phyloP scores from a whole-genome alignment of 306 rosid genomes.

The Alnus glutinosa region DNA sequence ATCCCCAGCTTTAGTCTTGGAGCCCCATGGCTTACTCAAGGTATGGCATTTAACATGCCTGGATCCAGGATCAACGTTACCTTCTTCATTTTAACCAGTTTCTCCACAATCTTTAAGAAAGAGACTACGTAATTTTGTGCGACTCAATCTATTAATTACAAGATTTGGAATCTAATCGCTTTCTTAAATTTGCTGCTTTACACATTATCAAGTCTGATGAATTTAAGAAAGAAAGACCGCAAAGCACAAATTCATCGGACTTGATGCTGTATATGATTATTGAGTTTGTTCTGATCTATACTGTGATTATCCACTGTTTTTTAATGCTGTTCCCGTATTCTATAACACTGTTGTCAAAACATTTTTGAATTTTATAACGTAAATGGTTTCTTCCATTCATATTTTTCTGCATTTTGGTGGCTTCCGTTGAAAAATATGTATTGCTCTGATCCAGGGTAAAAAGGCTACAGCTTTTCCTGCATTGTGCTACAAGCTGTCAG shows the following conservation, averaged over 20 bases:
- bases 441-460: slow-evolving; percentile 50
- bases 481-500: slow-evolving; percentile 63
- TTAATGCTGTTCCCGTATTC: neutral
- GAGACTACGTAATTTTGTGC: neutral
- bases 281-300: neutral
- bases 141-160: neutral
- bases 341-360: no score
- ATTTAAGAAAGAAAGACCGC: neutral
- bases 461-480: slow-evolving; percentile 89
- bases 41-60: slow-evolving; percentile 37
- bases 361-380: neutral
- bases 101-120: neutral
- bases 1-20: slow-evolving; percentile 87
- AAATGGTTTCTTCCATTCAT: neutral
- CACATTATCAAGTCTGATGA: no score
- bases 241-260: neutral
- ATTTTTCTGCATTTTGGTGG: slow-evolving; percentile 6
- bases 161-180: neutral
- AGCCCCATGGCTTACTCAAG: slow-evolving; percentile 91
- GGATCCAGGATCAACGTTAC: neutral
- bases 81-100: neutral
- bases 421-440: slow-evolving; percentile 5
- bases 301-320: neutral
- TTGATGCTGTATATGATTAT: neutral
- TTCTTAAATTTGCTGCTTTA: neutral